A percentile compares a stretch with the other conserved stretches of the same genome.
These are phyloP conservation scores for Barnettozyma vustinii DNA, from an alignment of 805 yeast species.

Conservation along the genomic window DNA sequence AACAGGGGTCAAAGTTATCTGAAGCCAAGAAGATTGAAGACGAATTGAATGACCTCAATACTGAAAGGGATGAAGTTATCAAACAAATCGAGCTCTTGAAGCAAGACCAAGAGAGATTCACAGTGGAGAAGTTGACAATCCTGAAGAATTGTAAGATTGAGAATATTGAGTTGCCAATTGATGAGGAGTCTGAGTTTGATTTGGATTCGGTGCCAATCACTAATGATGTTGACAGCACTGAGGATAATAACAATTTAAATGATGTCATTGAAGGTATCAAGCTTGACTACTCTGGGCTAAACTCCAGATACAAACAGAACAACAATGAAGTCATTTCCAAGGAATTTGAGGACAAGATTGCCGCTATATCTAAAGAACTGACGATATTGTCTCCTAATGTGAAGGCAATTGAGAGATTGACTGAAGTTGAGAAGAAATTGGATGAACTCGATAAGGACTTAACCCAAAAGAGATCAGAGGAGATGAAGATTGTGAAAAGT, in stretches of 20 bases:
- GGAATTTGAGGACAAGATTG: conserved; percentile 35
- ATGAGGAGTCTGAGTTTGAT: conserved; percentile 3
- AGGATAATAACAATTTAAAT: conserved; percentile 26
- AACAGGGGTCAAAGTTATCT: conserved; percentile 27
- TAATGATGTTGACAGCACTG: conserved; percentile 44
- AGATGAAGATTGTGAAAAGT: conserved; percentile 44
- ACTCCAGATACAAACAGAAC: conserved; percentile 37
- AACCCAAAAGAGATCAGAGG: conserved; percentile 53
- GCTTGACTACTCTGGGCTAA: conserved; percentile 47
- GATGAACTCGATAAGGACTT: conserved; percentile 62
- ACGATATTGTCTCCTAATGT: conserved; percentile 64
- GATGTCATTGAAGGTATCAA: conserved; percentile 42
- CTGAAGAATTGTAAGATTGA: conserved; percentile 74
- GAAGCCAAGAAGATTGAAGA: conserved; percentile 44
- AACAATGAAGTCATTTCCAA: conserved; percentile 24
- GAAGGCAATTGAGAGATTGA: conserved; percentile 71
- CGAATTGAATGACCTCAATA: conserved; percentile 31
- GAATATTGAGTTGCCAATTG: conserved; percentile 56
- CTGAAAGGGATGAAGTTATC: conserved; percentile 25
- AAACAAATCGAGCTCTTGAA: conserved; percentile 37
- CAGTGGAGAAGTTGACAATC: conserved; percentile 50
- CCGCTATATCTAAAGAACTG: conserved; percentile 29
- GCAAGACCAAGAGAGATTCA: conserved; percentile 48
- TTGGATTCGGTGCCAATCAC: conserved; percentile 5
- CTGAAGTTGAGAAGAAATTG: conserved; percentile 58